phyloP scores from a whole-genome alignment of 192 early-diverging fungal species.

The Helicostylum pulchrum region DNA sequence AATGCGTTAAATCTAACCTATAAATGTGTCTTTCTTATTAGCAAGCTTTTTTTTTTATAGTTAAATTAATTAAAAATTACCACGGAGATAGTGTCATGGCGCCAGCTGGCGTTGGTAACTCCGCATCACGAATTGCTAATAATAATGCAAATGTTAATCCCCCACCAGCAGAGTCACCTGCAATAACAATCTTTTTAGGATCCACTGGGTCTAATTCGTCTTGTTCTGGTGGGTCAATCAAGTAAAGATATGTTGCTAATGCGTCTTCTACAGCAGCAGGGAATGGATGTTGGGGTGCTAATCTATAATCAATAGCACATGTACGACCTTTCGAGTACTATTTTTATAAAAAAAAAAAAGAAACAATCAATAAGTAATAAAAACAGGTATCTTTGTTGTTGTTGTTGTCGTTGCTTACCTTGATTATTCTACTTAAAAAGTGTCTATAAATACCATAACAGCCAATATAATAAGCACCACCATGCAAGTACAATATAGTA shows the following conservation, averaged over 20 bases:
- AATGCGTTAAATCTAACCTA: slow-evolving; percentile 44
- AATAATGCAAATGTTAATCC: slow-evolving; percentile 51
- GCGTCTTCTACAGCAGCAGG: slow-evolving; percentile 82
- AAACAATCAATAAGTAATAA: not conserved
- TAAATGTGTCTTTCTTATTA: too few relatives aligned
- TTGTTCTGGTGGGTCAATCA: slow-evolving; percentile 51
- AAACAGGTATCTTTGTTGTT: not conserved
- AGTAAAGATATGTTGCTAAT: slow-evolving; percentile 66
- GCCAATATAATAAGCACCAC: slow-evolving; percentile 62
- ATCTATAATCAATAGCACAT: slow-evolving; percentile 65
- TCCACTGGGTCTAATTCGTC: slow-evolving; percentile 45
- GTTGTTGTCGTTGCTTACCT: slow-evolving; percentile 20
- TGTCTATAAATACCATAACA: slow-evolving; percentile 37
- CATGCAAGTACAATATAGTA: slow-evolving; percentile 74
- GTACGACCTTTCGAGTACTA: slow-evolving; percentile 24
- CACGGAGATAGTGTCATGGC: slow-evolving; percentile 62
- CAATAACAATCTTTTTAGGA: slow-evolving; percentile 55
- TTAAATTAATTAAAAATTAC: too few relatives aligned
- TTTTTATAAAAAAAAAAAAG: too few relatives aligned
- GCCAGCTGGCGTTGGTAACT: slow-evolving; percentile 54
- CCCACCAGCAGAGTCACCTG: slow-evolving; percentile 72
- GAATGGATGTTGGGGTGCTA: slow-evolving; percentile 79
- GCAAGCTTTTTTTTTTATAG: too few relatives aligned
- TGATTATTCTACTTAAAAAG: slow-evolving; percentile 45
- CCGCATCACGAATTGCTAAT: slow-evolving; percentile 55